Percentiles rank a stretch among this genome's conserved stretches.
phyloP scores from a whole-genome alignment of 164 flowering plant genomes.

The Kalanchoe fedtschenkoi region DNA sequence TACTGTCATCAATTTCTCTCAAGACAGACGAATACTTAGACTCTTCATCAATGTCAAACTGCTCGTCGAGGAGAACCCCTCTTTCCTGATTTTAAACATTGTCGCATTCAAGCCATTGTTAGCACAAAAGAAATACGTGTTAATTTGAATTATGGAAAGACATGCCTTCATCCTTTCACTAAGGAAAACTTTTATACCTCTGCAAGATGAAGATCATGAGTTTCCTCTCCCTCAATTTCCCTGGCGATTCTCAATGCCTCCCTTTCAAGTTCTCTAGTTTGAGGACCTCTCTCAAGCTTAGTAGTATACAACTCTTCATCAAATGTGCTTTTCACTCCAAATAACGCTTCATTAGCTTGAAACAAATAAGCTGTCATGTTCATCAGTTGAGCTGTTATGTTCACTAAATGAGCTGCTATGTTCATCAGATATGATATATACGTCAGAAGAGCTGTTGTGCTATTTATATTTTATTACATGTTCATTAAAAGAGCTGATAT shows the following conservation, averaged over 20 bases:
- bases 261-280: slow-evolving; percentile 62
- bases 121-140: neutral
- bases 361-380: too few relatives aligned
- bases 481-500: too few relatives aligned
- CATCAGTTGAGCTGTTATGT: too few relatives aligned
- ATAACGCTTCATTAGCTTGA: slow-evolving; percentile 69
- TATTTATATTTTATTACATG: too few relatives aligned
- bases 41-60: slow-evolving; percentile 80
- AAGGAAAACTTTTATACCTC: slow-evolving; percentile 43
- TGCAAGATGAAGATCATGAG: slow-evolving; percentile 83
- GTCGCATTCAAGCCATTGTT: slow-evolving; percentile 3
- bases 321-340: slow-evolving; percentile 96
- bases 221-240: slow-evolving; percentile 95
- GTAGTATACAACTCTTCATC: slow-evolving; percentile 97
- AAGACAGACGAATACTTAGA: slow-evolving; percentile 77
- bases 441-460: too few relatives aligned
- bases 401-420: too few relatives aligned
- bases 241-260: slow-evolving; percentile 83
- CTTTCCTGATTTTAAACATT: slow-evolving; percentile 53
- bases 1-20: slow-evolving; percentile 51
- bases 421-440: too few relatives aligned
- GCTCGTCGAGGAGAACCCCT: slow-evolving; percentile 43
- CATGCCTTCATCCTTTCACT: neutral
- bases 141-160: neutral
- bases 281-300: slow-evolving; percentile 90